phyloP scores from a whole-genome alignment of 2,329 filamentous ascomycete species.

The Aureobasidium pullulans region DNA sequence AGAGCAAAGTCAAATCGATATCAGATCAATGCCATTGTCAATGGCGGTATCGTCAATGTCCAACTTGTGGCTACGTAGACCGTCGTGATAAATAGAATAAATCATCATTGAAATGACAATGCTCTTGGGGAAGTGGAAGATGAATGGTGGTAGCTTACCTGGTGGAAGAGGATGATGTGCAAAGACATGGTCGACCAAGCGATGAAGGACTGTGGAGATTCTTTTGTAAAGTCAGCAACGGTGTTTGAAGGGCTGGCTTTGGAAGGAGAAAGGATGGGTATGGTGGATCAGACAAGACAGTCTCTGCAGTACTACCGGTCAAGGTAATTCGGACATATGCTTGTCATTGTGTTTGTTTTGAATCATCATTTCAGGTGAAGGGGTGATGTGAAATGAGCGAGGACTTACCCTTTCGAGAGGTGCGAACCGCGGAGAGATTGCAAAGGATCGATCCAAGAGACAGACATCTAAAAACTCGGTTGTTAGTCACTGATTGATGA shows the following conservation, averaged over 20 bases:
- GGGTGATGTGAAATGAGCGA: neutral
- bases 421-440: neutral
- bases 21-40: conserved; percentile 26
- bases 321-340: conserved; percentile 35
- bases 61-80: conserved; percentile 33
- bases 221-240: conserved; percentile 8
- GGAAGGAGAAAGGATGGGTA: conserved; percentile 6
- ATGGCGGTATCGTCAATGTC: conserved; percentile 33
- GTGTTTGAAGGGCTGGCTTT: conserved; percentile 25
- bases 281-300: conserved; percentile 18
- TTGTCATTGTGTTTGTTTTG: conserved; percentile 29
- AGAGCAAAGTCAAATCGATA: conserved; percentile 2
- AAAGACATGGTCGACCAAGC: neutral
- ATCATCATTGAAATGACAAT: conserved; percentile 26
- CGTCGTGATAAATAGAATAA: conserved; percentile 32
- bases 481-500: conserved; percentile 6
- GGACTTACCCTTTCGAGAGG: neutral
- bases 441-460: neutral
- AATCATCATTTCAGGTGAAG: conserved; percentile 24
- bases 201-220: neutral
- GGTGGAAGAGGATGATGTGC: neutral
- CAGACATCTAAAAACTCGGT: neutral
- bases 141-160: conserved; percentile 10
- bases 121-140: neutral
- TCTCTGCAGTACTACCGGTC: conserved; percentile 30